Base-by-base conservation (phyloP, 345 rosid species). In the Gossypium stocksii region DNA sequence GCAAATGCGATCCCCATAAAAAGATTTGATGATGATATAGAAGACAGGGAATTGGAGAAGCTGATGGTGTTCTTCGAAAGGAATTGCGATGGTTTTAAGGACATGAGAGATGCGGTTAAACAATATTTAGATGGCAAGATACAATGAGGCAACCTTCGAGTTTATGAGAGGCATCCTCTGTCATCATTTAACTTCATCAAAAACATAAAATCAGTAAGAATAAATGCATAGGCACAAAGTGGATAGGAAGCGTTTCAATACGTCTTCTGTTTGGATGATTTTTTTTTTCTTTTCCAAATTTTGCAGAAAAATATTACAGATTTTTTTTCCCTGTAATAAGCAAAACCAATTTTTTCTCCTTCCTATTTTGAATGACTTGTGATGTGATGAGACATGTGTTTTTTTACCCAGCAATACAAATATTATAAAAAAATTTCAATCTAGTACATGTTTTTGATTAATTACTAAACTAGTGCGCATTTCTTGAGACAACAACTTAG, bases 1-100 rank as follows among this genome's bases (percentile, higher is more conserved):
- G 90, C 86, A 66, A 93, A 91, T 29, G 98, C 96, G 0, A 82
- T 93, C 57, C 97, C 93, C 17, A 82, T 89, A n/a, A 83, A 72
- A 75, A 14, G n/a, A n/a, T 91, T 91, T 54, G 61, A 56, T 2
- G 90, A 86, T 54, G 91, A 93, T 82, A 67, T 77, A 14, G 49
- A 20, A 0, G 98, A 91, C 68, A 27, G 9, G 7, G 93, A 91
- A 86, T 78, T 93, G 72, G 52, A 72, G 79, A 89, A 84, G 74
- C 60, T 93, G 65, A 75, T 56, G 2, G 78, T 74, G 81, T 91
- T 93, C 64, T 89, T 91, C 20, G 53, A 86, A 25, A 81, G 74
- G 9, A 10, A 51, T 52, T 85, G 87, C 77, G 88, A 83, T 9
- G 60, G 77, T 53, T 82, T 70, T 77, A 88, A 86, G 68, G 97